Evolutionary conservation across 345 rosid genomes (phyloP).

Genomic region (Acer campestre): DNA sequence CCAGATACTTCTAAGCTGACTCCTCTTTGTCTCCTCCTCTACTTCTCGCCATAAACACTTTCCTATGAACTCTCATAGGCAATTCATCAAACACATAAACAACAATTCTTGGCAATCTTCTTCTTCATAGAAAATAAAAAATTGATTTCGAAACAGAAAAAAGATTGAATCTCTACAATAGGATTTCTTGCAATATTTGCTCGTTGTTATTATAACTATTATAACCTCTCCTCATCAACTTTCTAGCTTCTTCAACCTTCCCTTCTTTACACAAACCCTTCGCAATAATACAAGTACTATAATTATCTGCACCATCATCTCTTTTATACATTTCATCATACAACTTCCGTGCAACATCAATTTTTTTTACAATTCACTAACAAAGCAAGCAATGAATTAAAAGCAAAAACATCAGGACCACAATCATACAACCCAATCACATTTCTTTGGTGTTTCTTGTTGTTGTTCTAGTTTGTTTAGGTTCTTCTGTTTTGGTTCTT

Average conservation of each 20-base stretch:
- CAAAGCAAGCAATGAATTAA: slow-evolving; percentile 35
- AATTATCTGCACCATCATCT: too few species aligned
- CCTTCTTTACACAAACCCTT: too few species aligned
- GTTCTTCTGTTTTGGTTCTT: too few species aligned
- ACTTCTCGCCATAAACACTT: slow-evolving; percentile 6
- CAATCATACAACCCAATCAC: slow-evolving; percentile 29
- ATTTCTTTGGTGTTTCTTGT: too few species aligned
- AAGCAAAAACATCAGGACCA: slow-evolving; percentile 62
- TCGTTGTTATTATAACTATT: too few species aligned
- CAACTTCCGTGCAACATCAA: too few species aligned
- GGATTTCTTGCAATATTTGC: neutral
- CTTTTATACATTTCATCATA: too few species aligned
- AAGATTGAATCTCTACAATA: neutral
- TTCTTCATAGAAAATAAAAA: neutral
- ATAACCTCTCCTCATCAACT: too few species aligned
- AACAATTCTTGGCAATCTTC: neutral
- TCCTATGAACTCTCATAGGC: neutral
- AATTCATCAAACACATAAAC: neutral
- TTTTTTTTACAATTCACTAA: too few species aligned
- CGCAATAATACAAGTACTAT: too few species aligned
- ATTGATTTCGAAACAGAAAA: neutral
- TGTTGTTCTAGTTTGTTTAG: too few species aligned
- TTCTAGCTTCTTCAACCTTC: too few species aligned
- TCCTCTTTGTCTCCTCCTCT: slow-evolving; percentile 47
- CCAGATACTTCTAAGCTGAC: slow-evolving; percentile 51